phyloP scores from a whole-genome alignment of 2,329 filamentous ascomycete genomes.

The Colletotrichum zoysiae region DNA sequence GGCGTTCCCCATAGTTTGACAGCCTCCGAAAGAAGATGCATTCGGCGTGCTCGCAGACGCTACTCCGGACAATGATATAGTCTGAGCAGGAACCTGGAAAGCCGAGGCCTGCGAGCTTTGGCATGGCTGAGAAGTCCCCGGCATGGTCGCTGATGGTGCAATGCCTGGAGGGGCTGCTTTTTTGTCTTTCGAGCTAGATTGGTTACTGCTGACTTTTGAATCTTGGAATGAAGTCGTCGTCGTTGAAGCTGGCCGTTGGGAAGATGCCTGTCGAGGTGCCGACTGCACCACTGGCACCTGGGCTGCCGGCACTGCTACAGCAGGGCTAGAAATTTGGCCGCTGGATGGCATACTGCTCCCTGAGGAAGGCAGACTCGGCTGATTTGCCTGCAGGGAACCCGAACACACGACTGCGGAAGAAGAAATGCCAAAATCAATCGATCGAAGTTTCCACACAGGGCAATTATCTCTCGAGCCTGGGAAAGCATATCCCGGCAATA shows the following conservation, averaged over 20 bases:
- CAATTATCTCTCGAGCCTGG: neutral
- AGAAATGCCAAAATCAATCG: rapidly evolving
- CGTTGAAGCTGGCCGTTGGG: neutral
- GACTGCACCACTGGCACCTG: neutral
- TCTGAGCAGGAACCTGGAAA: neutral
- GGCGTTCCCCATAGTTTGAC: neutral
- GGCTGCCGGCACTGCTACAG: neutral
- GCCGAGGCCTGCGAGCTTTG: neutral
- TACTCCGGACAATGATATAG: neutral
- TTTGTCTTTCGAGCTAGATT: neutral
- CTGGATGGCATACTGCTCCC: neutral
- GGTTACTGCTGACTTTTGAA: neutral
- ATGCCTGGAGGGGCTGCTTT: too few relatives aligned
- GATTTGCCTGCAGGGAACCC: neutral
- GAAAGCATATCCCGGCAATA: neutral
- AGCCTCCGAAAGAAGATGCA: neutral
- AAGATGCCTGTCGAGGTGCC: neutral
- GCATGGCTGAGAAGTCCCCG: neutral
- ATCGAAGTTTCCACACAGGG: rapidly evolving
- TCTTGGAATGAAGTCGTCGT: neutral
- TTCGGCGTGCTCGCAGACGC: neutral
- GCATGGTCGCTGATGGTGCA: neutral
- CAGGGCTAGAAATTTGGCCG: neutral
- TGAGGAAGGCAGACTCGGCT: neutral
- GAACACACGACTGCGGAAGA: neutral